These are phyloP conservation scores for Cercospora berteroae DNA, from an alignment of 2,329 filamentous ascomycete genomes.

Conservation along the genomic window DNA sequence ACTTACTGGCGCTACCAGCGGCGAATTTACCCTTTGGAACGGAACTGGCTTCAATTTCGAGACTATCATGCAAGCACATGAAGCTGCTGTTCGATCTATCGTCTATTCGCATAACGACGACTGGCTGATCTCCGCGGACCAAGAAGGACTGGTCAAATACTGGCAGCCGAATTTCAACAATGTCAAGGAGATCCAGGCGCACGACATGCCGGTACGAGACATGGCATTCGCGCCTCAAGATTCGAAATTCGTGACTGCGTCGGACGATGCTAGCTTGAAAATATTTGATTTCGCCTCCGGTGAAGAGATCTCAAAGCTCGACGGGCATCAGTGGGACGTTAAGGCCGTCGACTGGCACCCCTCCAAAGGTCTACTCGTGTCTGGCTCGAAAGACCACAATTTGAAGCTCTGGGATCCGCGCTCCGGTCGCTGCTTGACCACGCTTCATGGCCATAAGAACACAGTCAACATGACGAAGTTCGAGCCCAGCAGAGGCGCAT, in stretches of 20 bases:
- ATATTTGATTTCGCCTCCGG: constrained; percentile 94
- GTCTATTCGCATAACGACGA: constrained; percentile 94
- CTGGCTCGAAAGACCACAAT: constrained; percentile 94
- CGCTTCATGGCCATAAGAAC: constrained; percentile 94
- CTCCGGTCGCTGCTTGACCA: constrained; percentile 83
- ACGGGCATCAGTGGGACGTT: constrained; percentile 96
- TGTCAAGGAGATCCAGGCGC: constrained; percentile 88
- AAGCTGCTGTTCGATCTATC: constrained; percentile 77
- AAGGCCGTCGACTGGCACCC: constrained; percentile 98
- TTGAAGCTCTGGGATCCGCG: constrained; percentile 99
- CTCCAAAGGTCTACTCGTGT: constrained; percentile 87
- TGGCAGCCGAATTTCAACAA: constrained; percentile 99
- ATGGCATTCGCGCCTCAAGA: constrained; percentile 92
- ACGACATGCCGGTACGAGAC: constrained; percentile 85
- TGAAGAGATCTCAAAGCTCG: constrained; percentile 75
- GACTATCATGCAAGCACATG: constrained; percentile 97
- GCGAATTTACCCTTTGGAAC: constrained; percentile 98
- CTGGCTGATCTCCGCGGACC: constrained; percentile 93
- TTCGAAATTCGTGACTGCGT: constrained; percentile 92
- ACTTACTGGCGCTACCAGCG: constrained; percentile 90
- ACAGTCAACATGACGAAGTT: constrained; percentile 92
- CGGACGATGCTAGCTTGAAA: constrained; percentile 88
- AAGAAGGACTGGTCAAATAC: constrained; percentile 94
- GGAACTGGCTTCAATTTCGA: constrained; percentile 99
- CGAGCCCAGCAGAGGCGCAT: constrained; percentile 76